phyloP scores from a whole-genome alignment of 495 filamentous ascomycete genomes.

The Neurospora africana region DNA sequence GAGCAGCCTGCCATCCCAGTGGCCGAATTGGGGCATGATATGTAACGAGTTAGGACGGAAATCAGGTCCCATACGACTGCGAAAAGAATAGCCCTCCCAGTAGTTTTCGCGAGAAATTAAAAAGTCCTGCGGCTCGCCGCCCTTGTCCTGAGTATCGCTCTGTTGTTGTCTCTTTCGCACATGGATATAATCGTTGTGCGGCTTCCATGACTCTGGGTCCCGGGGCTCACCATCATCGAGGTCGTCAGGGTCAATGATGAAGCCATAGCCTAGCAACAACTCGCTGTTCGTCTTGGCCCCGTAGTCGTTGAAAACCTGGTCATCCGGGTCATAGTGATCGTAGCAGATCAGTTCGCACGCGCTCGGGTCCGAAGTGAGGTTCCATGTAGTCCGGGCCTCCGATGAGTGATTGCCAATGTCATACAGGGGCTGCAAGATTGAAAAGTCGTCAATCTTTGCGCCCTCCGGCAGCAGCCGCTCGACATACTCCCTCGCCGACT shows the following conservation, averaged over 20 bases:
- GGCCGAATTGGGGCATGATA: conserved; percentile 24
- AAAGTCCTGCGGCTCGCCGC: conserved; percentile 20
- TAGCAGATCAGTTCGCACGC: conserved; percentile 22
- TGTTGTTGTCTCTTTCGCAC: conserved; percentile 26
- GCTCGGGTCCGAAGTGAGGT: conserved; percentile 14
- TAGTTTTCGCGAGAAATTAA: conserved; percentile 33
- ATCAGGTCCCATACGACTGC: conserved; percentile 14
- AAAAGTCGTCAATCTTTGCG: conserved; percentile 36
- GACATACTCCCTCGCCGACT: conserved; percentile 4
- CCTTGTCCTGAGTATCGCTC: not conserved
- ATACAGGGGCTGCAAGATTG: conserved; percentile 40
- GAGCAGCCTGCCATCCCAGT: conserved; percentile 34
- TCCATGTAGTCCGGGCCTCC: conserved; percentile 33
- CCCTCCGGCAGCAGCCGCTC: conserved; percentile 8
- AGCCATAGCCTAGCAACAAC: conserved; percentile 44
- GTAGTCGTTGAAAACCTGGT: conserved; percentile 45
- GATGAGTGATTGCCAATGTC: conserved; percentile 45
- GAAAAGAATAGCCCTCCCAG: conserved; percentile 22
- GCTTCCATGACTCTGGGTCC: not conserved
- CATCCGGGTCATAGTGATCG: conserved; percentile 19
- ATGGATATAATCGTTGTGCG: conserved; percentile 43
- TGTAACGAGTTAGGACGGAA: conserved; percentile 5
- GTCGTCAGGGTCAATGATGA: conserved; percentile 28
- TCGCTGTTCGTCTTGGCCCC: conserved; percentile 43
- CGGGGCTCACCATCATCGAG: not conserved